Conservation (phyloP, 1,284 basidiomycete species). For the Moesziomyces sp. region DNA sequence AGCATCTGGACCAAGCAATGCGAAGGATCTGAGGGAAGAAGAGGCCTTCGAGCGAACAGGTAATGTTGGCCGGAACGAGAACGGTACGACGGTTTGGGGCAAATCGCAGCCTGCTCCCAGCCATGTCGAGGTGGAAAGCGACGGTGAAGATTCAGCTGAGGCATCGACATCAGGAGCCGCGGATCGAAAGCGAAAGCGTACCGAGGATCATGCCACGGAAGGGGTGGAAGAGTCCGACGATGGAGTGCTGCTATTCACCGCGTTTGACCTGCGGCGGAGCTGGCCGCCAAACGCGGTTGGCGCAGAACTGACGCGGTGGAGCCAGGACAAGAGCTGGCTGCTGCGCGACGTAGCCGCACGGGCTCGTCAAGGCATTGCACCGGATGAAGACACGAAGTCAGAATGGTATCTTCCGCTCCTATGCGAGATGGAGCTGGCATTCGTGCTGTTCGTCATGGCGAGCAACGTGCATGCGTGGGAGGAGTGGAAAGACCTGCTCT, state of each 20-base stretch:
- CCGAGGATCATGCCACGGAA: background rate
- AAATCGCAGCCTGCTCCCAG: conserved; percentile 16
- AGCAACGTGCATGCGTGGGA: conserved; percentile 44
- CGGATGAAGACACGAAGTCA: conserved; percentile 5
- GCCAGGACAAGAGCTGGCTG: conserved; percentile 64
- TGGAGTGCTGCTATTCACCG: conserved; percentile 41
- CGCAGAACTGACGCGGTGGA: conserved; percentile 54
- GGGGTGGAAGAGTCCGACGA: conserved; percentile 7
- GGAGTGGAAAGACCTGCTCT: conserved; percentile 42
- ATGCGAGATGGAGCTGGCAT: conserved; percentile 53
- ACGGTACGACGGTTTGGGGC: conserved; percentile 35
- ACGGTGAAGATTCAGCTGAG: background rate
- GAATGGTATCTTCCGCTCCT: conserved; percentile 11
- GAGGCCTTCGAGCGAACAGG: background rate
- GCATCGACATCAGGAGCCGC: background rate
- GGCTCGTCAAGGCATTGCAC: conserved; percentile 6
- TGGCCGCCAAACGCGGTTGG: conserved; percentile 58
- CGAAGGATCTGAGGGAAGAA: background rate
- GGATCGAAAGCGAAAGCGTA: conserved; percentile 6
- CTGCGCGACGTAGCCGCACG: conserved; percentile 46
- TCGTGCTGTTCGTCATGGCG: conserved; percentile 38
- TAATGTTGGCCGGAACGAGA: conserved; percentile 8
- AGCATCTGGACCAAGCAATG: conserved; percentile 14
- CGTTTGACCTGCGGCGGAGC: conserved; percentile 53
- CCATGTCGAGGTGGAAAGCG: conserved; percentile 3